Base-by-base conservation (phyloP, 441 rosid genomes). In the Eruca vesicaria region DNA sequence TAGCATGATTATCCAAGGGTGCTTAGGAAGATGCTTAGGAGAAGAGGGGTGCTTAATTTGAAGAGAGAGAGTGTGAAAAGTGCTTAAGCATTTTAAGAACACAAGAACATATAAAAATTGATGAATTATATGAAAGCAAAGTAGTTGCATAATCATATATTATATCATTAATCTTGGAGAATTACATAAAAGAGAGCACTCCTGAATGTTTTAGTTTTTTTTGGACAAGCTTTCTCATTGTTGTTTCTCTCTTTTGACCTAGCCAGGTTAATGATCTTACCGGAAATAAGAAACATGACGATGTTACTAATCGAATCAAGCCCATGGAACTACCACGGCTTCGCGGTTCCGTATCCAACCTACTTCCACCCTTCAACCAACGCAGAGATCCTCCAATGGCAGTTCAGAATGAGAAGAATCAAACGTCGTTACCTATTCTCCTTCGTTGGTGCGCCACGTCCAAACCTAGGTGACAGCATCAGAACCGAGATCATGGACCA, bases 291-390 rank as follows among this genome's bases (percentile, higher is more conserved):
- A 71, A 89, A 88, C 76, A 90, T 92, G 97, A 89, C 96, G 4
- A 76, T 83, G 79, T 33, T 94, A 41, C 84, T 88, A 16, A 85
- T 93, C 4, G 96, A 93, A 73, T 85, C 98, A n/a, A 88, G 97
- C 31, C 89, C 90, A 3, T 86, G 88, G 86, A 79, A 85, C 69
- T 73, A 76, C 20, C 91, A 89, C 19, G 97, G 93, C 19, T 89
- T 86, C 6, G 98, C 92, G 0, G 78, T 94, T 55, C 98, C 97
- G 0, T 90, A 89, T 20, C 98, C 98, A 3, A 87, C 95, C 0
- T 90, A 89, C n/a, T 92, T 90, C 79, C 97, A 94, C 69, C 97
- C 98, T 26, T 84, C 97, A 4, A 82, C 41, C 1, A 89, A 86
- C 7, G 67, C 41, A 2, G 86, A 89, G 36, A 82, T 88, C 32